Conservation (phyloP, 192 early-diverging fungal species). For the Podila clonocystis region DNA sequence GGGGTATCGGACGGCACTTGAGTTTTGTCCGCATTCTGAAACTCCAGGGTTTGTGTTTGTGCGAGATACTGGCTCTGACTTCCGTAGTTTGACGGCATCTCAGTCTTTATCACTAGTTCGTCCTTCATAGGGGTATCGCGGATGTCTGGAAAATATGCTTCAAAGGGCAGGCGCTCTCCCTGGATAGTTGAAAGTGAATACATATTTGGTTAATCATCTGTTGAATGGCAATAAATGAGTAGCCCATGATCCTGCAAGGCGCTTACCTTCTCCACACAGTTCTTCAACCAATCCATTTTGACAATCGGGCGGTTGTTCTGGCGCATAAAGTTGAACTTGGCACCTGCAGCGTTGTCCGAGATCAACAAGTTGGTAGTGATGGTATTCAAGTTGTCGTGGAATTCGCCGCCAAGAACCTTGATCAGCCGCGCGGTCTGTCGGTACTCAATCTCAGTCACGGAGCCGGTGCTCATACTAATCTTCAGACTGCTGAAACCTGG, state of each 20-base stretch:
- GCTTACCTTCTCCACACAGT: slow-evolving; percentile 27
- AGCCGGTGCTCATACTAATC: slow-evolving; percentile 7
- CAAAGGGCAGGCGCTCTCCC: slow-evolving; percentile 8
- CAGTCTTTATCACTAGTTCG: neutral
- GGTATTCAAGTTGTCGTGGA: slow-evolving; percentile 17
- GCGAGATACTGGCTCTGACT: neutral
- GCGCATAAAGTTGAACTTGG: slow-evolving; percentile 30
- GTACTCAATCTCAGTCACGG: slow-evolving; percentile 20
- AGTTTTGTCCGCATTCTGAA: neutral
- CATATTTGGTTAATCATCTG: too few species aligned
- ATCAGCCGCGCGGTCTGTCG: slow-evolving; percentile 15
- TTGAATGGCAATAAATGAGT: too few species aligned
- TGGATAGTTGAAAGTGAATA: slow-evolving; percentile 1
- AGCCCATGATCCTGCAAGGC: too few species aligned
- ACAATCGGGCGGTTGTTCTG: slow-evolving; percentile 15
- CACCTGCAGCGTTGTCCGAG: slow-evolving; percentile 14
- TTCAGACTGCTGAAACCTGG: slow-evolving; percentile 18
- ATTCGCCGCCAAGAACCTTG: slow-evolving; percentile 20
- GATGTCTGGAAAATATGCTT: slow-evolving; percentile 11
- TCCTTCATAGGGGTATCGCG: neutral
- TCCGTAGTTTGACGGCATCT: neutral
- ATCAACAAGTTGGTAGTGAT: slow-evolving; percentile 22
- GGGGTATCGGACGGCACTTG: slow-evolving; percentile 15
- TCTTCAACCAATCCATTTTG: slow-evolving; percentile 20
- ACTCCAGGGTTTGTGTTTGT: neutral